Percentiles rank a stretch among this genome's conserved stretches.
These are phyloP conservation scores for Tolypocladium ovalisporum DNA, from an alignment of 2,329 filamentous ascomycete genomes.

Conservation along the genomic window DNA sequence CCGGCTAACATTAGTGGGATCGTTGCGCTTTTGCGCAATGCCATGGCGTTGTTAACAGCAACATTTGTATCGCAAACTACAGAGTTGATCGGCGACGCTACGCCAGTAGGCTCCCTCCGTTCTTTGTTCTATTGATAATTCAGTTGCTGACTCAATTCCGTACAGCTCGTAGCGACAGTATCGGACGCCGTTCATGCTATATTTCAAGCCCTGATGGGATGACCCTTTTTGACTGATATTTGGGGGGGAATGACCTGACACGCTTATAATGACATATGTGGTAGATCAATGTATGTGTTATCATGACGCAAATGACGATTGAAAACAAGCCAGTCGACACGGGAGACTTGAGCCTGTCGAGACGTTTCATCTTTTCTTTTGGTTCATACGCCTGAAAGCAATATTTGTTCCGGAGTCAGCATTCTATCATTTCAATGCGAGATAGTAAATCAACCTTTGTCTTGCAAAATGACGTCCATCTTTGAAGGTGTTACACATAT, in stretches of 20 bases:
- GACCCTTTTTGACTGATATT: background rate
- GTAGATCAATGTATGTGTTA: too few species aligned
- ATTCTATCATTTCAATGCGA: too few species aligned
- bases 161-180: background rate
- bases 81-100: background rate
- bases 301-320: background rate
- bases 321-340: too few species aligned
- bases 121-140: fast-evolving
- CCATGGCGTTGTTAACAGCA: background rate
- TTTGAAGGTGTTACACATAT: too few species aligned
- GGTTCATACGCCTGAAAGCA: too few species aligned
- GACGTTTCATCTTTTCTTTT: too few species aligned
- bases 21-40: background rate
- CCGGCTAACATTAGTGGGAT: background rate
- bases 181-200: background rate
- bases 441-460: too few species aligned
- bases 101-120: background rate
- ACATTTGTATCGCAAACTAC: background rate
- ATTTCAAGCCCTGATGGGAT: background rate
- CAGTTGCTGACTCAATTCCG: background rate
- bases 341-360: too few species aligned
- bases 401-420: too few species aligned
- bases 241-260: too few species aligned
- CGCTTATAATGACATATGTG: too few species aligned
- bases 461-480: too few species aligned